phyloP scores from a whole-genome alignment of 768 basidiomycete genomes.

The Suillus weaverae region DNA sequence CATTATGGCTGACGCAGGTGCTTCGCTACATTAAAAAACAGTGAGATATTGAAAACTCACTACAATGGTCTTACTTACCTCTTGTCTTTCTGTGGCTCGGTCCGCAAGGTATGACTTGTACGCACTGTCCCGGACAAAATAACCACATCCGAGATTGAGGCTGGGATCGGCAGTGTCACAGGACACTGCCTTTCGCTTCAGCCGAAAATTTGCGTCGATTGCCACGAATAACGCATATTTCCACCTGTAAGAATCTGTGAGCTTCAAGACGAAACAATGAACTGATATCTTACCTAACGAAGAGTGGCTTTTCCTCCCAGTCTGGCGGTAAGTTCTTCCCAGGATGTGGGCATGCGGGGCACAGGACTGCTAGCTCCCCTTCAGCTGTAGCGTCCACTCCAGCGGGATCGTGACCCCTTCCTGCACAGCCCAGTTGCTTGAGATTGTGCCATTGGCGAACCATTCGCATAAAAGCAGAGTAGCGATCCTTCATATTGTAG shows the following conservation, averaged over 20 bases:
- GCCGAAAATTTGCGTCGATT: constrained; percentile 35
- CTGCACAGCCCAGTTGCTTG: no score
- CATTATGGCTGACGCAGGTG: constrained; percentile 16
- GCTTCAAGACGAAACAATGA: not conserved
- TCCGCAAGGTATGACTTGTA: constrained; percentile 18
- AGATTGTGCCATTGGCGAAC: no score
- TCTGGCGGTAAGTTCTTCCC: constrained; percentile 4
- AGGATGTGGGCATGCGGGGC: no score
- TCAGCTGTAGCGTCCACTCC: no score
- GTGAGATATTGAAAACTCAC: no score
- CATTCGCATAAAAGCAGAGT: no score
- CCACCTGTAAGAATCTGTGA: constrained; percentile 21
- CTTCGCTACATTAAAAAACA: constrained; percentile 16
- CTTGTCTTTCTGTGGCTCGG: constrained; percentile 12
- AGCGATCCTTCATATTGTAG: no score
- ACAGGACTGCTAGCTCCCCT: no score
- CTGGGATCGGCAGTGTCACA: constrained; percentile 27
- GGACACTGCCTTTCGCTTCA: constrained; percentile 27
- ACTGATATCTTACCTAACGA: not conserved
- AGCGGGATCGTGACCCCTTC: no score
- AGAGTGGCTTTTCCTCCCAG: not conserved
- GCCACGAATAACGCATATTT: constrained; percentile 25
- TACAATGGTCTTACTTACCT: not conserved
- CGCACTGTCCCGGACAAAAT: constrained; percentile 23
- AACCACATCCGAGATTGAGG: constrained; percentile 27